Evolutionary conservation across 2,329 filamentous ascomycete species (phyloP).

Genomic region (Stagonosporopsis rhizophila): DNA sequence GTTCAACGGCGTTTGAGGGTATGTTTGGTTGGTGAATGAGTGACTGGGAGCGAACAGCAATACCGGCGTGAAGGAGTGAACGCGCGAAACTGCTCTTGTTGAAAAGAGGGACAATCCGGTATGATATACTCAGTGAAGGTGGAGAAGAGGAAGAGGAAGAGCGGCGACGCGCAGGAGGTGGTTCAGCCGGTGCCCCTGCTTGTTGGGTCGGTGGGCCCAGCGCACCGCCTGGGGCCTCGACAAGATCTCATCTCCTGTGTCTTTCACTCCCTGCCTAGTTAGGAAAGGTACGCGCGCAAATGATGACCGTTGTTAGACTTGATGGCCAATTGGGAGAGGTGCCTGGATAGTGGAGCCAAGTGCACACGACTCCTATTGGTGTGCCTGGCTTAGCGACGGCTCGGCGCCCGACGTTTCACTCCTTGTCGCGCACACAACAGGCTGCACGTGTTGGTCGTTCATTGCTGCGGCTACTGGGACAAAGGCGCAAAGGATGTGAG

Average conservation of each 20-base stretch:
- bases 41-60: conserved; percentile 38
- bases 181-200: conserved; percentile 27
- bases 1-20: conserved; percentile 33
- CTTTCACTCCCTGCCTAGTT: conserved; percentile 12
- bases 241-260: conserved; percentile 36
- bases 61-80: conserved; percentile 50
- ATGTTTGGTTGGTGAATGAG: conserved; percentile 33
- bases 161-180: conserved; percentile 33
- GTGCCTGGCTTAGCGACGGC: conserved; percentile 40
- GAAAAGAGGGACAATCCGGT: conserved; percentile 33
- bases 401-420: conserved; percentile 27
- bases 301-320: conserved; percentile 34
- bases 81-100: conserved; percentile 42
- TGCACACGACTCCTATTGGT: conserved; percentile 33
- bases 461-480: conserved; percentile 22
- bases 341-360: conserved; percentile 23
- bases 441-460: conserved; percentile 29
- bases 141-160: conserved; percentile 31
- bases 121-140: conserved; percentile 39
- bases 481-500: conserved; percentile 23
- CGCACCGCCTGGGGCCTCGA: conserved; percentile 21
- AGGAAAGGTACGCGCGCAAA: conserved; percentile 25
- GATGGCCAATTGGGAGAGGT: conserved; percentile 34
- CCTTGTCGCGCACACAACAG: conserved; percentile 16
- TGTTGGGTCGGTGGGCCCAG: conserved; percentile 22